A percentile compares a stretch with the other conserved stretches of the same genome.
Evolutionary conservation across 2,329 filamentous ascomycete genomes (phyloP).

Genomic region (Trichoderma cornu-damae): DNA sequence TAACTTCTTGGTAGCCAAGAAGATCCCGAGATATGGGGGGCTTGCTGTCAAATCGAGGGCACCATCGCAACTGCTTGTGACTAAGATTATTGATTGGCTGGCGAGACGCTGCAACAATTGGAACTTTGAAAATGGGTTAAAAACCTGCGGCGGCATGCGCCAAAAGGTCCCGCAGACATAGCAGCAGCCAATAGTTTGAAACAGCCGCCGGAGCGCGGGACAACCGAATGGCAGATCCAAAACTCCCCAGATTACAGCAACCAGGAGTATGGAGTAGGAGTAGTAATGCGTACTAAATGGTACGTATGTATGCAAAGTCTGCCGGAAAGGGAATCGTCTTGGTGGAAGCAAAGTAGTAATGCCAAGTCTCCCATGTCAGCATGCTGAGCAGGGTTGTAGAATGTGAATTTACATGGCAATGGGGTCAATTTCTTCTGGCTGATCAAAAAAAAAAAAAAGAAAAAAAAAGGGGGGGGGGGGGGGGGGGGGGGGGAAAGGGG

Average conservation of each 20-base stretch:
- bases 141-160: background rate
- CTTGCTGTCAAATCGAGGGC: too few species aligned
- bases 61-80: background rate
- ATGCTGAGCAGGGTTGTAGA: background rate
- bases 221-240: conserved; percentile 3
- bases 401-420: background rate
- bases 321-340: background rate
- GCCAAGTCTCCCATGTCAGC: background rate
- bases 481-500: too few species aligned
- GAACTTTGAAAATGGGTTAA: background rate
- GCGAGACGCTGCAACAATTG: background rate
- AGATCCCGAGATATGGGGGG: background rate
- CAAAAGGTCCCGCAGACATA: background rate
- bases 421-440: background rate
- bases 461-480: too few species aligned
- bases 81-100: conserved; percentile 1
- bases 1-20: background rate
- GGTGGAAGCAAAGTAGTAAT: background rate
- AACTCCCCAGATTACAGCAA: background rate
- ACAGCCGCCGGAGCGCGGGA: conserved; percentile 6
- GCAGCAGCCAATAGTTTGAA: conserved; percentile 5
- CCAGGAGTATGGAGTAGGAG: background rate
- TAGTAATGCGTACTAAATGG: background rate
- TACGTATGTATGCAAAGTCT: conserved; percentile 1
- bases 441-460: too few species aligned